Evolutionary conservation across 768 basidiomycete genomes (phyloP), one percentile per base, ranked within the genome.

Genomic region (Kwoniella heveanensis): DNA sequence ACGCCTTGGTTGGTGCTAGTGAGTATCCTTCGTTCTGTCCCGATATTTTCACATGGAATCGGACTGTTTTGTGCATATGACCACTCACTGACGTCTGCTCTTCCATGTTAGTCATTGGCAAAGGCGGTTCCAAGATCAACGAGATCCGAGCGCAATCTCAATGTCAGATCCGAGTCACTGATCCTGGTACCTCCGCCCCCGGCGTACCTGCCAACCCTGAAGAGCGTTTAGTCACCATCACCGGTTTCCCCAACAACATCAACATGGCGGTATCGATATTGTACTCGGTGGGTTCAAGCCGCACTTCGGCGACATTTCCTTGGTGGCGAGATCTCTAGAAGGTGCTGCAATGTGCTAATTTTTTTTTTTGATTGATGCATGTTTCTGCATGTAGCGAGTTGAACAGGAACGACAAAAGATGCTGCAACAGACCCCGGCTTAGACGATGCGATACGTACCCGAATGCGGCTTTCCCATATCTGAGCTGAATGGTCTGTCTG

Each of bases 141-240:
- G 96, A 99, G 82, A 96, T 99, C 67, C 85, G 96, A 69, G 88
- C 92, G 68, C 90, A 92, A 86, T 94, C 91, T 67, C 89, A 89
- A 26, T 95, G 93, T 80, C 89, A 93, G 74, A 97, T 99, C 81
- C 92, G 96, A 82, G 97, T 99, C 57, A 96, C 95, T 89, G 96
- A 99, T 72, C 93, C 95, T 32, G 93, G 92, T 54, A 91, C 90
- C 12, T 89, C 88, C 32, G 86, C 87, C 30, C 91, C 93, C 25
- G 79, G 79, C 0, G 68, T 70, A 25, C 70, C 78, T 7, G 77
- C 71, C 50, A 78, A 77, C 62, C 79, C 81, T 73, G 90, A 90
- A 49, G 94, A 97, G 80, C 82, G 95, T 71, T 79, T 99, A 77
- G 95, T 99, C 7, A 94, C 93, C 54, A 97, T 99, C 74, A 96